Conservation (phyloP, 208 protist genomes). For the Crithidia brevicula region DNA sequence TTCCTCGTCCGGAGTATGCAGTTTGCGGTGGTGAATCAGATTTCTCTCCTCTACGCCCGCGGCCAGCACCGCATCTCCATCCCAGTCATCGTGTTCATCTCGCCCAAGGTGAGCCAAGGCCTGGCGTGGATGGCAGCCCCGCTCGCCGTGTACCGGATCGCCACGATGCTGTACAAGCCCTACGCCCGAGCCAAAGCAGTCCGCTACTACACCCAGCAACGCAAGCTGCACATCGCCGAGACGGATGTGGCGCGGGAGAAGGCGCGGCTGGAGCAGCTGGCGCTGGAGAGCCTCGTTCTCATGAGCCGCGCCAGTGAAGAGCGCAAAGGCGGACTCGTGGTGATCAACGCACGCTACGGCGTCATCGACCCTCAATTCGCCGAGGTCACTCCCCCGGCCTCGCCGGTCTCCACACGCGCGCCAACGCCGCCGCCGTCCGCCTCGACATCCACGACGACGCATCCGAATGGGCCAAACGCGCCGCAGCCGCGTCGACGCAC, state of each 20-base stretch:
- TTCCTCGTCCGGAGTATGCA: slow-evolving; percentile 51
- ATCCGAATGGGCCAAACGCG: neutral
- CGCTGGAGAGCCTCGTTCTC: slow-evolving; percentile 58
- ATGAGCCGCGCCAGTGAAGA: slow-evolving; percentile 61
- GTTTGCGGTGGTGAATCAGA: slow-evolving; percentile 59
- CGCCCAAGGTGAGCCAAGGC: slow-evolving; percentile 41
- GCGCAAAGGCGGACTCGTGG: slow-evolving; percentile 75
- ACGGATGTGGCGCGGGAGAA: slow-evolving; percentile 74
- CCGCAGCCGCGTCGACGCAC: neutral
- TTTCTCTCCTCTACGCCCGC: slow-evolving; percentile 75
- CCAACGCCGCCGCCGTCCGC: neutral
- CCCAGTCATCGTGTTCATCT: slow-evolving; percentile 74
- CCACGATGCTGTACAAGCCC: slow-evolving; percentile 49
- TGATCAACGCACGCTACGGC: slow-evolving; percentile 88
- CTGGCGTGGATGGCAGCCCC: slow-evolving; percentile 69
- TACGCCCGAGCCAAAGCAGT: slow-evolving; percentile 49
- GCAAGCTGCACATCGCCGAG: slow-evolving; percentile 68
- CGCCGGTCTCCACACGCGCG: slow-evolving; percentile 3
- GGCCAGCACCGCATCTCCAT: slow-evolving; percentile 71
- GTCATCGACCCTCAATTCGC: slow-evolving; percentile 70
- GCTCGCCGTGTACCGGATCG: slow-evolving; percentile 58
- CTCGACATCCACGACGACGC: slow-evolving; percentile 1
- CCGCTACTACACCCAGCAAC: slow-evolving; percentile 46
- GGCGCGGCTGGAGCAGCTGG: slow-evolving; percentile 73
- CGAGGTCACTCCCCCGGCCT: slow-evolving; percentile 29